These are phyloP conservation scores for Rutstroemia sp. DNA, from an alignment of 2,329 filamentous ascomycete species.

Conservation along the genomic window DNA sequence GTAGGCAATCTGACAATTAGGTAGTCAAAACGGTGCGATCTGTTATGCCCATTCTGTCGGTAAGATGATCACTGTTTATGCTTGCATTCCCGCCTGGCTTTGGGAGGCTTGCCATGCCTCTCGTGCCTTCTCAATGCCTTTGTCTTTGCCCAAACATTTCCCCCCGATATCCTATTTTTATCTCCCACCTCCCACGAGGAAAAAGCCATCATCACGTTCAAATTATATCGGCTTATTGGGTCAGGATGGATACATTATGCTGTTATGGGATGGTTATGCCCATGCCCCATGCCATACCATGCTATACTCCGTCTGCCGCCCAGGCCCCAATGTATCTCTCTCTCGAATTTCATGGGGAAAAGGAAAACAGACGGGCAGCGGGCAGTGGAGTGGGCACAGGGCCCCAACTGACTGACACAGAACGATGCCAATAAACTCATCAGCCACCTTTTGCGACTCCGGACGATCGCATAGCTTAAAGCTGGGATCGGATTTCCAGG, in stretches of 20 bases:
- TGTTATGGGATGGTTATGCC: neutral
- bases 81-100: neutral
- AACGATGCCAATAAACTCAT: neutral
- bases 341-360: neutral
- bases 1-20: neutral
- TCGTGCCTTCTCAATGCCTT: neutral
- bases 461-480: neutral
- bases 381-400: no score
- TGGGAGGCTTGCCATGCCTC: neutral
- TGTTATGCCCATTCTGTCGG: constrained; percentile 8
- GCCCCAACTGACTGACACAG: neutral
- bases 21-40: constrained; percentile 6
- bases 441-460: neutral
- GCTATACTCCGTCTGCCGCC: neutral
- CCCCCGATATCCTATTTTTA: constrained; percentile 1
- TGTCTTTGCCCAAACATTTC: neutral
- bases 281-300: neutral
- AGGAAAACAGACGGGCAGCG: no score
- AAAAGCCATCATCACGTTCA: neutral
- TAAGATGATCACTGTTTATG: constrained; percentile 1
- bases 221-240: neutral
- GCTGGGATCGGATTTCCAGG: neutral
- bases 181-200: neutral
- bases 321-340: neutral
- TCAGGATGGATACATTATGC: neutral